Conservation (phyloP, 2,329 filamentous ascomycete genomes). For the Gremmenia infestans region DNA sequence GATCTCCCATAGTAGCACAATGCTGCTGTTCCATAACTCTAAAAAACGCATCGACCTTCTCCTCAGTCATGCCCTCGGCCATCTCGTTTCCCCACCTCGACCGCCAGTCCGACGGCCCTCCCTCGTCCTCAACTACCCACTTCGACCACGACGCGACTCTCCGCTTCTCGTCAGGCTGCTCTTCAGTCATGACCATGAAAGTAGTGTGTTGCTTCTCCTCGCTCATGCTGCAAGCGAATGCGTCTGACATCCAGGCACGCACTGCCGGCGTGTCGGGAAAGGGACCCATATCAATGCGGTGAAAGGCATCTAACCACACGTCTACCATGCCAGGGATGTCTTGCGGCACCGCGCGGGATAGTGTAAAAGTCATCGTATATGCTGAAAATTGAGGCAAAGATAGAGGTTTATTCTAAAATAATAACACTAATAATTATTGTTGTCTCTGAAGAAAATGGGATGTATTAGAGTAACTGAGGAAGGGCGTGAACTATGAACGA, state of each 20-base stretch:
- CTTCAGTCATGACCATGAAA: slow-evolving; percentile 2
- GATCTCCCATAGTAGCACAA: slow-evolving; percentile 1
- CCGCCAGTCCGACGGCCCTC: slow-evolving; percentile 1
- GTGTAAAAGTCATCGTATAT: not conserved
- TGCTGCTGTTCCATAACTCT: slow-evolving; percentile 11
- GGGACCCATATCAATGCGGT: not conserved
- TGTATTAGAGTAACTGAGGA: no score
- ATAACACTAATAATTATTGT: not conserved
- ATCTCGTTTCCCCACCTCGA: not conserved
- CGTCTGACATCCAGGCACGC: not conserved
- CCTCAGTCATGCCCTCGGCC: slow-evolving; percentile 1
- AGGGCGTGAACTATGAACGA: no score
- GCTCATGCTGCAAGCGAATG: not conserved
- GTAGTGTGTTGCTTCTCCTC: not conserved
- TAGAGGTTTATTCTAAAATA: not conserved
- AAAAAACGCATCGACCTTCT: slow-evolving; percentile 5
- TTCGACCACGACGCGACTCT: not conserved
- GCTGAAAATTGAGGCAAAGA: not conserved
- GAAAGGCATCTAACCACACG: slow-evolving; percentile 3
- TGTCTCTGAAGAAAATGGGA: no score
- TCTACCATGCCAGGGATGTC: slow-evolving; percentile 8
- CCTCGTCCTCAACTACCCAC: not conserved
- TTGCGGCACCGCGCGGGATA: slow-evolving; percentile 1
- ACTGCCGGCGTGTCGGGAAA: slow-evolving; percentile 7
- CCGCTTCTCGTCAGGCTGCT: not conserved